phyloP scores from a whole-genome alignment of 768 basidiomycete genomes.

The Tremella mesenterica region DNA sequence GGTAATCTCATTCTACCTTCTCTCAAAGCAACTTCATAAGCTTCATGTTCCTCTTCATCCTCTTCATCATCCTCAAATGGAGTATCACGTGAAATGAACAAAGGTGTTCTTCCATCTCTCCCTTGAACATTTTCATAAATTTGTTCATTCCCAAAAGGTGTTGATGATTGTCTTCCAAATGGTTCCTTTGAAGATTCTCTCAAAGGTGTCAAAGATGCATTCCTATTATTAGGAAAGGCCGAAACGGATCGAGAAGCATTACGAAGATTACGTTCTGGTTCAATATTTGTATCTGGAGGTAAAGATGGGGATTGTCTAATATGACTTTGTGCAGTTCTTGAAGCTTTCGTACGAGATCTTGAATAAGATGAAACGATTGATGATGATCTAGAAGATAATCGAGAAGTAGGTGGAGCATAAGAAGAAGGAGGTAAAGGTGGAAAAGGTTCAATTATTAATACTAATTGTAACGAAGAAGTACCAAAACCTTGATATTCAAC shows the following conservation, averaged over 20 bases:
- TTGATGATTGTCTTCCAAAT: constrained; percentile 13
- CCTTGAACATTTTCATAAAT: constrained; percentile 1
- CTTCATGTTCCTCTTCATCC: constrained; percentile 38
- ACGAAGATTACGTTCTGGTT: constrained; percentile 17
- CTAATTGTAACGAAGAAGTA: constrained; percentile 41
- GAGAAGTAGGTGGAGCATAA: constrained; percentile 35
- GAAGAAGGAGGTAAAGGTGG: constrained; percentile 31
- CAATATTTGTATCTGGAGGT: not conserved
- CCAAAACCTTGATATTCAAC: constrained; percentile 42
- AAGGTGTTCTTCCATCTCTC: constrained; percentile 20
- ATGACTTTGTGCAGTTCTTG: constrained; percentile 1
- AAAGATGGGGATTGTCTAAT: constrained; percentile 22
- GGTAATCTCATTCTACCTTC: constrained; percentile 27
- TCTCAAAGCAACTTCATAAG: constrained; percentile 27
- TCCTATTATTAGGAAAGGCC: constrained; percentile 26
- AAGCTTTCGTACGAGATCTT: constrained; percentile 30
- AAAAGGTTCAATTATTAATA: constrained; percentile 43
- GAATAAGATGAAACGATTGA: constrained; percentile 26
- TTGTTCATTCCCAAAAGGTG: constrained; percentile 21
- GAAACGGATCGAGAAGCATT: constrained; percentile 32
- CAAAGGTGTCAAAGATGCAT: no score
- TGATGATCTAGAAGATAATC: constrained; percentile 35
- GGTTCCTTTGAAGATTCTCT: constrained; percentile 18
- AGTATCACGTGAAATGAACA: constrained; percentile 34
- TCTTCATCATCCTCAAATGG: constrained; percentile 40